Percentiles rank a stretch among this genome's conserved stretches.
Conservation (phyloP, 345 rosid species). For the Arabis alpina region DNA sequence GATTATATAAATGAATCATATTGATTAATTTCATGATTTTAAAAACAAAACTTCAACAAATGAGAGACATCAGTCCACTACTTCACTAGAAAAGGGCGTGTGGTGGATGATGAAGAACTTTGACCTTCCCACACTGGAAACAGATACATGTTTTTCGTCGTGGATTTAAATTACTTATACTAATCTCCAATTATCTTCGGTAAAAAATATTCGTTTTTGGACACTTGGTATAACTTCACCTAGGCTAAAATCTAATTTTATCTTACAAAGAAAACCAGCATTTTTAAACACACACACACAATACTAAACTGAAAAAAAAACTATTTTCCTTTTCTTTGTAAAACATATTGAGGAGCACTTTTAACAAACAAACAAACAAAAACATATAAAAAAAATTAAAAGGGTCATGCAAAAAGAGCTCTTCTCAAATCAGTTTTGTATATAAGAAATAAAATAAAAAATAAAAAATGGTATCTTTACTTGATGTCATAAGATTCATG, state of each 20-base stretch:
- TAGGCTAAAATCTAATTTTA: not conserved
- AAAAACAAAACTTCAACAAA: not conserved
- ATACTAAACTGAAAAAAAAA: not conserved
- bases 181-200: not conserved
- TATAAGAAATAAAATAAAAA: not conserved
- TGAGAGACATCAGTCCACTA: conserved; percentile 7
- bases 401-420: conserved; percentile 37
- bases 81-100: conserved; percentile 7
- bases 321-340: conserved; percentile 5
- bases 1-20: not conserved
- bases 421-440: conserved; percentile 33
- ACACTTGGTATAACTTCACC: not conserved
- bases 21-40: not conserved
- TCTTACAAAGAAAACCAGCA: not conserved
- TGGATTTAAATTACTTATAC: not conserved
- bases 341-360: conserved; percentile 12
- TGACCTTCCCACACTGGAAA: not conserved
- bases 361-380: not conserved
- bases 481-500: conserved; percentile 40
- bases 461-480: conserved; percentile 12
- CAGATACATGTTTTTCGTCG: not conserved
- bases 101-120: not conserved
- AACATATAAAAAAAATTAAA: not conserved
- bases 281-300: not conserved
- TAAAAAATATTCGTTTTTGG: no score